Evolutionary conservation across 441 rosid species (phyloP), one percentile per base, ranked within the genome.

Genomic region (Jatropha multifida): DNA sequence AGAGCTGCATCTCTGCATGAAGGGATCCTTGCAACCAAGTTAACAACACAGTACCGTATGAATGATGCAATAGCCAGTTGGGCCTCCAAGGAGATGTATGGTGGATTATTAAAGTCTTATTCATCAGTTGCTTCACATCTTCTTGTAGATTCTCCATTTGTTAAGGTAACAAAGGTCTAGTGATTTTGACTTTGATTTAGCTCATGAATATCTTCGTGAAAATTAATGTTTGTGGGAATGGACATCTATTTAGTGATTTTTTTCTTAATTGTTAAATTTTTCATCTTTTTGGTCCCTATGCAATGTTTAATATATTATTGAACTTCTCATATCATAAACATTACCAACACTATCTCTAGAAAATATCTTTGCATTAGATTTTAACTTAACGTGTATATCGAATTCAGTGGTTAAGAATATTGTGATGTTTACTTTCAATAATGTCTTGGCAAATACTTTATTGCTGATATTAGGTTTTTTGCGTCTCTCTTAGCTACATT

Each of bases 61-160:
- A 92, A 94, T 60, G 93, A 96, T 85, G 92, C 95, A 48, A 94
- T 94, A 44, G 90, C 99, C 41, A 85, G 97, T 76, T 95, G 99
- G 99, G 97, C 98, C 80, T 92, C 99, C 58, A 96, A 92, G 86
- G 99, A 96, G 86, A 92, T 96, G 99, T 96, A 93, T 82, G 88
- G 88, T 73, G 97, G 98, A 80, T 82, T 80, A 76, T 71, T 96
- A 79, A 85, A 87, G 84, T 93, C 97, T 49, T 87, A 97, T 78
- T 56, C 91, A 2, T 78, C 77, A 76, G 97, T 87, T 44, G 86
- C 98, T 71, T 85, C 90, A 63, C 98, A 96, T 88, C 91, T 93
- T 81, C 99, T 93, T 78, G 86, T 90, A 40, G 90, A 92, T 85
- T 86, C 97, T 81, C 95, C 97, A 3, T 90, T 92, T 83, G 95